Conservation (phyloP, 257 asterid species). For the Solanum pinnatisectum region DNA sequence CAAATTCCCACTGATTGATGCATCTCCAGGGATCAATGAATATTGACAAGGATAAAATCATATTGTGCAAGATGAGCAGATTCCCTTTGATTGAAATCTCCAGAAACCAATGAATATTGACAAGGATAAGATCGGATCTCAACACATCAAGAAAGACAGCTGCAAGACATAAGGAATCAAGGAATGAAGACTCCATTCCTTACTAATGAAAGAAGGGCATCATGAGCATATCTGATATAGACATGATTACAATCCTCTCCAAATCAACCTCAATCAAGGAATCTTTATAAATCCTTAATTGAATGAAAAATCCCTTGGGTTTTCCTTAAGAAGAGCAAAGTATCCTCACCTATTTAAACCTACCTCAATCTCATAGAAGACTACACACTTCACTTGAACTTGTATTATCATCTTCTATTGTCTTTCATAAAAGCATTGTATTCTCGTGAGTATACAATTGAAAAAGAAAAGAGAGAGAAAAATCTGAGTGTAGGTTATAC, state of each 20-base stretch:
- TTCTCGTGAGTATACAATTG: not conserved
- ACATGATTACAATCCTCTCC: not conserved
- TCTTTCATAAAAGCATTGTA: not conserved
- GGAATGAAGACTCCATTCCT: not conserved
- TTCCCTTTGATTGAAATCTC: not conserved
- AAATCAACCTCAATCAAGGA: no score
- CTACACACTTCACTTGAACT: not conserved
- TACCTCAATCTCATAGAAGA: not conserved
- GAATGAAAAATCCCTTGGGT: not conserved
- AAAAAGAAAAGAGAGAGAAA: not conserved
- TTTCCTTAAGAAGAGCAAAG: not conserved
- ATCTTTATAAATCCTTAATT: no score
- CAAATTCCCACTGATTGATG: not conserved
- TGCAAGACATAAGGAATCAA: not conserved
- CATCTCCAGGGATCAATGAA: no score
- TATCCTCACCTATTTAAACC: not conserved
- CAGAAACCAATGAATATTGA: not conserved
- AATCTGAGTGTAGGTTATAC: not conserved
- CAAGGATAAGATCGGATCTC: not conserved
- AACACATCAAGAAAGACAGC: not conserved
- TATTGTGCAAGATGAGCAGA: not conserved
- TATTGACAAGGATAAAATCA: not conserved
- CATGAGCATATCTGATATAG: not conserved
- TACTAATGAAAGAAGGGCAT: not conserved
- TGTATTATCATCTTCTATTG: not conserved